Percentiles rank a stretch among this genome's conserved stretches.
Conservation (phyloP, 305 asterid species). For the Fraxinus ornus region DNA sequence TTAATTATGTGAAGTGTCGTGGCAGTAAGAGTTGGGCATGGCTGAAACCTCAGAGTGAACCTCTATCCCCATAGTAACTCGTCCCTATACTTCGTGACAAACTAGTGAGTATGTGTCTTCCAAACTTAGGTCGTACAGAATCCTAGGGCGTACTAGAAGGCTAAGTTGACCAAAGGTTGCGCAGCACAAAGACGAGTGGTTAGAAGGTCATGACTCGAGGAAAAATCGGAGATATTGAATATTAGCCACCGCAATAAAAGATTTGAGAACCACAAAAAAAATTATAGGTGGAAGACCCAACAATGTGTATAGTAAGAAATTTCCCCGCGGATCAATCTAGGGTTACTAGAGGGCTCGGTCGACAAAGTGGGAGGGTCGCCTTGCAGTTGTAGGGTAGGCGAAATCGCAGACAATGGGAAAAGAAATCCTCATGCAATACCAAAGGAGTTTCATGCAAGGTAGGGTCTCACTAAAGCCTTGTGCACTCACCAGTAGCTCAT, state of each 20-base stretch:
- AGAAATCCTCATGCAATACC: neutral
- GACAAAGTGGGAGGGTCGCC: neutral
- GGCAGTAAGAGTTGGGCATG: neutral
- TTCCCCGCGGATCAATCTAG: neutral
- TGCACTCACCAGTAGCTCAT: neutral
- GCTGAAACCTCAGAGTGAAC: neutral
- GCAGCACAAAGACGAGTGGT: neutral
- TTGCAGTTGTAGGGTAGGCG: neutral
- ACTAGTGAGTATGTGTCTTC: neutral
- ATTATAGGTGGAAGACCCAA: neutral
- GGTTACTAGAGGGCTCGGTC: neutral
- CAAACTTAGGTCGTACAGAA: neutral
- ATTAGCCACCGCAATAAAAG: neutral
- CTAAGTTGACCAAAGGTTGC: neutral
- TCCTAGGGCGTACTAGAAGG: neutral
- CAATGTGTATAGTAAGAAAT: neutral
- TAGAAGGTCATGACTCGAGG: neutral
- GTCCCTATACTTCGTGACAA: neutral
- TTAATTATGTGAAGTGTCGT: neutral
- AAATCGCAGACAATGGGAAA: neutral
- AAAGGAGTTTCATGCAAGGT: neutral
- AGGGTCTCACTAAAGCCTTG: neutral
- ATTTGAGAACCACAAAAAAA: neutral
- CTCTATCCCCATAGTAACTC: neutral
- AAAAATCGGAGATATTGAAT: neutral